Base-by-base conservation (phyloP, 139 green algal genomes). In the Picochlorum costavermella region DNA sequence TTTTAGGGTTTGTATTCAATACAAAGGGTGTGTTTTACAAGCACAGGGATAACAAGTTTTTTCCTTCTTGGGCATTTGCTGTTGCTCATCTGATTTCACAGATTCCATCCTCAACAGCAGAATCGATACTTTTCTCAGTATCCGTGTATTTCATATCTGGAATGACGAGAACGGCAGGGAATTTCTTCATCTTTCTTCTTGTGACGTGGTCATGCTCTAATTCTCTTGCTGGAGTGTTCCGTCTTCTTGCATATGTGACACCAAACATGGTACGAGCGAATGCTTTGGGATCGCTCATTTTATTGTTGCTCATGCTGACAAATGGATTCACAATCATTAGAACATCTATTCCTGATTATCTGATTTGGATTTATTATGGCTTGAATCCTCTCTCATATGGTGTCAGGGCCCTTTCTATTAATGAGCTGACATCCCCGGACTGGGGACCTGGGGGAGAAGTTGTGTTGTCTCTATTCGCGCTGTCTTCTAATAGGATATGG, bases 11-110 rank as follows among this genome's bases (percentile, higher is more conserved):
- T 45, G 76, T 73, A 26, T 68, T 89, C 50, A 55, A 57, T 16
- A 80, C 59, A 63, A 86, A 83, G 60, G 56, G 74, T 8, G 75
- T 95, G 17, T 94, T 85, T 67, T 95, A 81, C 78, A 91, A 91
- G 75, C 87, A 95, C 60, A 70, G 84, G 8, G 71, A 88, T 70
- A 73, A 76, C 56, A 43, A 73, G 53, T 88, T 95, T 65, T 94
- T 85, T 61, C 72, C 82, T 0, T 37, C 84, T 6, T 77, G 61
- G 56, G 64, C 63, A 3, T 91, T 69, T 40, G 49, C 53, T 11
- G 36, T 80, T 10, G 68, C 68, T 16, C 31, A 74, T 20, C 9
- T 77, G 61, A 31, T 74, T 16, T 44, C 72, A 37, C 73, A 78
- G 50, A 67, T 94, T 2, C 83, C 83, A 0, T 74, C 78, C 45